Percentiles rank a stretch among this genome's conserved stretches.
phyloP scores from a whole-genome alignment of 2,329 filamentous ascomycete species.

The Stemphylium vesicarium region DNA sequence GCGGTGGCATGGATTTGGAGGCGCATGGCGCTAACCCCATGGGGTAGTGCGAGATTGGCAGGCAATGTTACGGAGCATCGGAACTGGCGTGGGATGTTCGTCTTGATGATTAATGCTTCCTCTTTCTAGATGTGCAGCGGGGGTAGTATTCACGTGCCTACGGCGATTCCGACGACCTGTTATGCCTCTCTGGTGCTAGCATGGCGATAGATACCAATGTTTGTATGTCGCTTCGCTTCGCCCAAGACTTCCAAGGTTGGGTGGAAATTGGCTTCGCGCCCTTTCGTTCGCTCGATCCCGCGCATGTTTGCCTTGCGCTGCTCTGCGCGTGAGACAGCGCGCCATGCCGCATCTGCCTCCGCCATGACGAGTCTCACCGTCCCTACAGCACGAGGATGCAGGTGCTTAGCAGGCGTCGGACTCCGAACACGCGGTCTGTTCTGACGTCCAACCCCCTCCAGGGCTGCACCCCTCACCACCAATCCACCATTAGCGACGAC shows the following conservation, averaged over 20 bases:
- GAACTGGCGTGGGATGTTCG: conserved; percentile 15
- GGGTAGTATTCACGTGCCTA: background rate
- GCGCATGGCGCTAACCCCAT: conserved; percentile 23
- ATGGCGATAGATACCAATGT: background rate
- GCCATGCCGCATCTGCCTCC: conserved; percentile 11
- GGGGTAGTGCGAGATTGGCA: conserved; percentile 21
- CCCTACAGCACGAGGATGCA: conserved; percentile 14
- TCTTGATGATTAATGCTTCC: conserved; percentile 2
- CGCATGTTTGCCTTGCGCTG: conserved; percentile 9
- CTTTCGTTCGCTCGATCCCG: conserved; percentile 9
- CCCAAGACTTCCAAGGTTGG: background rate
- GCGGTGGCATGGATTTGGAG: conserved; percentile 25
- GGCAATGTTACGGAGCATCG: conserved; percentile 20
- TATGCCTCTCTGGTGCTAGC: conserved; percentile 3
- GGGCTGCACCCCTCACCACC: conserved; percentile 4
- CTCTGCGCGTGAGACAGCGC: conserved; percentile 8
- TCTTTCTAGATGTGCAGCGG: too few species aligned
- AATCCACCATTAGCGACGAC: background rate
- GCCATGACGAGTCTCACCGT: conserved; percentile 31
- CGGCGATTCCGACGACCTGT: conserved; percentile 20
- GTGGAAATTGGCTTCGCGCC: conserved; percentile 19
- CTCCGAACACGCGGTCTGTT: conserved; percentile 30
- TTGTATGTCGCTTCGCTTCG: conserved; percentile 2
- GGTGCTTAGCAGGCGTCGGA: conserved; percentile 38
- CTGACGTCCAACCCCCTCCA: conserved; percentile 7